Base-by-base conservation (phyloP, 345 rosid genomes). In the Gossypium arboreum region DNA sequence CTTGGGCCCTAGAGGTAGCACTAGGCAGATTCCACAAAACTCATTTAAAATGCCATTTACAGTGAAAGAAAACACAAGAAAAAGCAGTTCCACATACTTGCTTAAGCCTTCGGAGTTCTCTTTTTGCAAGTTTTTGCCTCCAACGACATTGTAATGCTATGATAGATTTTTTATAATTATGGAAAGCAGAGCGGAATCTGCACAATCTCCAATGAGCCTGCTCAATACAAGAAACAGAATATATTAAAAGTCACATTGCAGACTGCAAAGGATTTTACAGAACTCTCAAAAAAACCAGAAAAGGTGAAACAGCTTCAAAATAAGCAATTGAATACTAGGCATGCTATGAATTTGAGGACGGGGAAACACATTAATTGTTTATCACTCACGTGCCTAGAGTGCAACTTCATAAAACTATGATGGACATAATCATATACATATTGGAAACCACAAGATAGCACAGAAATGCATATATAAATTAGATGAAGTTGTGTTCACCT, bases 41-140 rank as follows among this genome's bases (percentile, higher is more conserved):
- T 27, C 59, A 48, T 68, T 7, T 15, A 34, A 62, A 29, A 27
- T 2, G 67, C 22, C 52, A 17, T 56, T 29, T 74, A 43, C 13
- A 72, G 18, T 13, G 45, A 45, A 73, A 72, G 10, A 29, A 68
- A 68, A 54, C 52, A 17, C 47, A 56, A 81, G 55, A 54, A 8
- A 47, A 73, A 55, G 48, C 60, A 70, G 58, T 45, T 73, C 48
- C 65, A 75, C 84, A 68, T 77, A 93, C 99, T 76, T 88, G 82
- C 82, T 86, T 92, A 82, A 88, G 96, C 87, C 84, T 88, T 67
- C 86, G 86, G 52, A 93, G 79, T 74, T 88, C 94, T 86, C 96
- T 80, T 85, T 84, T 93, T 44, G 99, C 98, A 79, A 89, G 84
- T 77, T 90, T 95, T 84, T 84, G 87, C 83, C 92, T 92, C 98